These are phyloP conservation scores for Thalassiosira livingstoniorum DNA, from an alignment of 352 stramenopile species.

Conservation along the genomic window DNA sequence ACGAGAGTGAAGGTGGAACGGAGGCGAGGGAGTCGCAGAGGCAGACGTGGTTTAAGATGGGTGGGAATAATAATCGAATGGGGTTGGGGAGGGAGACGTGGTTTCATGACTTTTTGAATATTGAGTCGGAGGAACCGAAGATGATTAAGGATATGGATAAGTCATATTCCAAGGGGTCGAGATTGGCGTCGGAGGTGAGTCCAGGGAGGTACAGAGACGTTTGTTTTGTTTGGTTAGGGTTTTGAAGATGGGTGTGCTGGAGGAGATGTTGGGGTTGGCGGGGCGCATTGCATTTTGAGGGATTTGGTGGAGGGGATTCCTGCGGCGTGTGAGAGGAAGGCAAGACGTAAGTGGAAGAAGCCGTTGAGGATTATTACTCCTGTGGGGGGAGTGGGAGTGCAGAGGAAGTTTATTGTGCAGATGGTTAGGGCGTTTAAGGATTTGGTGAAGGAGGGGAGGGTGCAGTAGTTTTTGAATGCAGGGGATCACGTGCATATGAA, in stretches of 20 bases:
- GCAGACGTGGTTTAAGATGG: too few species aligned
- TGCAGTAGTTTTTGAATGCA: slow-evolving; percentile 87
- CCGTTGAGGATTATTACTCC: slow-evolving; percentile 81
- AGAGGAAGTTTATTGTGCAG: slow-evolving; percentile 85
- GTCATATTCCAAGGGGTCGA: slow-evolving; percentile 84
- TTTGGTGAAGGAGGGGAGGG: slow-evolving; percentile 74
- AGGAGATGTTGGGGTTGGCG: slow-evolving; percentile 73
- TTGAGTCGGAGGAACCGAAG: slow-evolving; percentile 85
- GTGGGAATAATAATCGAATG: too few species aligned
- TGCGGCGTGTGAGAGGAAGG: slow-evolving; percentile 74
- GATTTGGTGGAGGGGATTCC: slow-evolving; percentile 85
- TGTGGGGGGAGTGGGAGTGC: slow-evolving; percentile 85
- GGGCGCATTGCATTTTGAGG: slow-evolving; percentile 87
- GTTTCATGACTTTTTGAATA: slow-evolving; percentile 88
- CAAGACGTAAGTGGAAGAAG: slow-evolving; percentile 61
- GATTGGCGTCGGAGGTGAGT: slow-evolving; percentile 83
- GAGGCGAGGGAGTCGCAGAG: too few species aligned
- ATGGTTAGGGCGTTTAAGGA: slow-evolving; percentile 72
- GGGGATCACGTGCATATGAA: slow-evolving; percentile 87
- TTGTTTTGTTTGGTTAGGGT: slow-evolving; percentile 54
- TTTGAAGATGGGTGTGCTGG: slow-evolving; percentile 79
- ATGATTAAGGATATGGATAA: slow-evolving; percentile 85
- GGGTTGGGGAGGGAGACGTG: slow-evolving; percentile 23
- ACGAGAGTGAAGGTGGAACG: too few species aligned
- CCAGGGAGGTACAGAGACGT: neutral